Percentiles rank a stretch among this genome's conserved stretches.
phyloP scores from a whole-genome alignment of 148 eudicot species.

The Pharnaceum exiguum region DNA sequence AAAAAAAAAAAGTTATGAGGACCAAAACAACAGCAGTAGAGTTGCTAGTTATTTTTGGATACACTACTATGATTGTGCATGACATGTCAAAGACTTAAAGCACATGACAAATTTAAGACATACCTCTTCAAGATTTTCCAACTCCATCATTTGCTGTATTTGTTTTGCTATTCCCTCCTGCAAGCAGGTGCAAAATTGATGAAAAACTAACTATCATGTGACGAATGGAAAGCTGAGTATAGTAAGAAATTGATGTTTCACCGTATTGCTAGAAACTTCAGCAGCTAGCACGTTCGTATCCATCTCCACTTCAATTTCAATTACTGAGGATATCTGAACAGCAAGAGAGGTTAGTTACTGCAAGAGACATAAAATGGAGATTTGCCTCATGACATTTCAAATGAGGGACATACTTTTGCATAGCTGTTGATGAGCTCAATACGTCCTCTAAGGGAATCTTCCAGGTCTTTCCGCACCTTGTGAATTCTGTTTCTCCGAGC shows the following conservation, averaged over 20 bases:
- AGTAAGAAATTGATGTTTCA: constrained; percentile 17
- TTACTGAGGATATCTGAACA: constrained; percentile 91
- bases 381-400: background rate
- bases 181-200: constrained; percentile 1
- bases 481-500: constrained; percentile 77
- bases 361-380: background rate
- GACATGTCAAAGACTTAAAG: background rate
- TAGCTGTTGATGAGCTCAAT: constrained; percentile 87
- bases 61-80: background rate
- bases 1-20: background rate
- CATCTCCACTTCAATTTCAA: constrained; percentile 98
- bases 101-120: constrained; percentile 10
- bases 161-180: constrained; percentile 87
- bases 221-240: background rate
- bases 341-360: background rate
- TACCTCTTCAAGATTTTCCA: constrained; percentile 97
- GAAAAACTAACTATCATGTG: background rate
- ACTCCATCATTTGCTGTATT: constrained; percentile 85
- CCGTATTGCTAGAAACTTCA: constrained; percentile 79
- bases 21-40: background rate
- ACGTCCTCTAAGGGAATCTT: constrained; percentile 63
- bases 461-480: constrained; percentile 79
- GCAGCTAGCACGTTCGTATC: constrained; percentile 94
- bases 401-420: constrained; percentile 64
- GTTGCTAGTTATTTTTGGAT: background rate